Evolutionary conservation across 768 basidiomycete genomes (phyloP).

Genomic region (Suillus brevipes): DNA sequence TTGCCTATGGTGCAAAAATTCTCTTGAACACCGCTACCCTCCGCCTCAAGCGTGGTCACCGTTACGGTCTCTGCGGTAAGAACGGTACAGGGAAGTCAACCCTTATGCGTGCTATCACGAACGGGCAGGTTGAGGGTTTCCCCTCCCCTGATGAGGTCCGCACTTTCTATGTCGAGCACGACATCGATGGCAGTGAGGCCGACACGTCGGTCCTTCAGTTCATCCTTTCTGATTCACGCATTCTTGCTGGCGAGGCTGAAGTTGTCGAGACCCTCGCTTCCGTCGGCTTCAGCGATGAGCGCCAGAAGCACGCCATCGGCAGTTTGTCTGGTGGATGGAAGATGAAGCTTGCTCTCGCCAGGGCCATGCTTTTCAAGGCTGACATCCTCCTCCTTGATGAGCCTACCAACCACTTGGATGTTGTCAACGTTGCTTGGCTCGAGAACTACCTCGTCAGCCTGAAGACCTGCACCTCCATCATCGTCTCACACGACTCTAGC

Average conservation of each 20-base stretch:
- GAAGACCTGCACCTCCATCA: slow-evolving; percentile 93
- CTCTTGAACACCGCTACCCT: slow-evolving; percentile 94
- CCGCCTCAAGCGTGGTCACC: slow-evolving; percentile 97
- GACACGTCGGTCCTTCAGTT: slow-evolving; percentile 89
- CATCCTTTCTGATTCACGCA: slow-evolving; percentile 82
- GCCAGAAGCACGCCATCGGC: slow-evolving; percentile 84
- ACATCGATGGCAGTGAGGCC: slow-evolving; percentile 94
- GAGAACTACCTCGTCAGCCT: slow-evolving; percentile 89
- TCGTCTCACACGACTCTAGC: slow-evolving; percentile 95
- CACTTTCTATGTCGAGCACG: slow-evolving; percentile 99
- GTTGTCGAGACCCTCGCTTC: slow-evolving; percentile 79
- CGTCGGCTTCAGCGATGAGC: slow-evolving; percentile 88
- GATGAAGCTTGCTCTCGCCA: slow-evolving; percentile 98
- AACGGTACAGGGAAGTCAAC: slow-evolving; percentile 99
- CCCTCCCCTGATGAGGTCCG: slow-evolving; percentile 96
- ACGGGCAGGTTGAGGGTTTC: slow-evolving; percentile 98
- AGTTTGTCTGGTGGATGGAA: slow-evolving; percentile 98
- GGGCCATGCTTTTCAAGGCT: slow-evolving; percentile 97
- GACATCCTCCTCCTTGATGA: slow-evolving; percentile 96
- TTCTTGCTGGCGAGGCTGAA: slow-evolving; percentile 69
- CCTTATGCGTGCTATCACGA: slow-evolving; percentile 90
- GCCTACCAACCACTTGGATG: slow-evolving; percentile 96
- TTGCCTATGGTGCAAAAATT: slow-evolving; percentile 99
- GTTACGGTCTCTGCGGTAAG: slow-evolving; percentile 97
- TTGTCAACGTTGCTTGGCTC: slow-evolving; percentile 96